phyloP scores from a whole-genome alignment of 768 basidiomycete species.

The Baorangia bicolor region DNA sequence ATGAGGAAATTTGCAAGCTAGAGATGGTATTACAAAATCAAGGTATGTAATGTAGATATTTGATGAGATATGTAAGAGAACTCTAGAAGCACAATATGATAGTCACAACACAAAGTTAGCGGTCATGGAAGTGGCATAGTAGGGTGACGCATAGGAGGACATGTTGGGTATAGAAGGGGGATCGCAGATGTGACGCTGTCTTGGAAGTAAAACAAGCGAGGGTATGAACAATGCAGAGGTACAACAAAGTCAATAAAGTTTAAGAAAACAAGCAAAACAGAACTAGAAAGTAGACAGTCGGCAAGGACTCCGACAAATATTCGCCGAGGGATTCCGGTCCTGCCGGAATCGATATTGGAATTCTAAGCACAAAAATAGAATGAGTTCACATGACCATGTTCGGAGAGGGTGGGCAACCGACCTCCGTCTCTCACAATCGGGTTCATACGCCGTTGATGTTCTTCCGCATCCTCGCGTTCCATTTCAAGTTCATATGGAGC shows the following conservation, averaged over 20 bases:
- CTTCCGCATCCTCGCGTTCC: conserved; percentile 62
- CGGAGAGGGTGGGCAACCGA: conserved; percentile 10
- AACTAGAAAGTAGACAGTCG: conserved; percentile 59
- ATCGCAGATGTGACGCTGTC: background rate
- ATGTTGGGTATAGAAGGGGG: conserved; percentile 21
- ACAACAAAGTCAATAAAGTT: conserved; percentile 27
- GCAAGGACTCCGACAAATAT: conserved; percentile 46
- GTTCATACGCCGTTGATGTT: conserved; percentile 48
- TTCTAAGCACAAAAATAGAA: conserved; percentile 29
- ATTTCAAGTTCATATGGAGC: conserved; percentile 67
- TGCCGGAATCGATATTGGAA: conserved; percentile 65
- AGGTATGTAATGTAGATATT: conserved; percentile 21
- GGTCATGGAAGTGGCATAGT: conserved; percentile 18
- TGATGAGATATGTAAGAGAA: conserved; percentile 9
- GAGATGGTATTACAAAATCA: conserved; percentile 12
- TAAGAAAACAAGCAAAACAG: conserved; percentile 2
- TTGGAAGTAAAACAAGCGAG: background rate
- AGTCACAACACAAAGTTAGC: conserved; percentile 11
- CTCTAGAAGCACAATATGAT: conserved; percentile 28
- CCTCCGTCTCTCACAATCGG: conserved; percentile 66
- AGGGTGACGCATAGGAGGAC: conserved; percentile 16
- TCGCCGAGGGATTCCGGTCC: conserved; percentile 44
- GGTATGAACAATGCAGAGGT: conserved; percentile 21
- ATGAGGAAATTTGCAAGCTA: background rate
- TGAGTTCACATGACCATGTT: conserved; percentile 3